Conservation (phyloP, 352 stramenopile genomes). For the Phytophthora pistaciae region DNA sequence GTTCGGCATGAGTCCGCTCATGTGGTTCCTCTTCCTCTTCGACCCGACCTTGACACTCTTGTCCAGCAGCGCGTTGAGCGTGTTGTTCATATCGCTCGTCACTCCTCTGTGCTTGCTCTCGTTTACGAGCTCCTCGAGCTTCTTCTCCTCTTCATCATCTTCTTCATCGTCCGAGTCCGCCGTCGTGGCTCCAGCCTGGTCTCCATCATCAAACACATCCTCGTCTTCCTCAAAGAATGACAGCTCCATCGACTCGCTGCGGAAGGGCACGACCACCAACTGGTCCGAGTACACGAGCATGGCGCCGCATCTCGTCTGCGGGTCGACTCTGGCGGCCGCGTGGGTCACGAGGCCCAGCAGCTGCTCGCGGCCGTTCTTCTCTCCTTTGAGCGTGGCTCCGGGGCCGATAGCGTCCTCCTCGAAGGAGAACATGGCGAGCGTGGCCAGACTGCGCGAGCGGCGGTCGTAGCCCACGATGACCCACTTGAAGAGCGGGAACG, state of each 20-base stretch:
- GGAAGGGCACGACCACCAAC: conserved; percentile 84
- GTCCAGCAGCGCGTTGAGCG: conserved; percentile 70
- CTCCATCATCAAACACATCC: conserved; percentile 72
- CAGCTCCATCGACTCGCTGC: conserved; percentile 79
- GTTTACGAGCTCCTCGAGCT: conserved; percentile 79
- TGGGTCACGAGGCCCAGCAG: conserved; percentile 72
- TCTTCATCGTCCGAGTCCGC: conserved; percentile 72
- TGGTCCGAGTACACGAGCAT: conserved; percentile 89
- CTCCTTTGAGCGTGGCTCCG: conserved; percentile 82
- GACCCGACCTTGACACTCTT: conserved; percentile 85
- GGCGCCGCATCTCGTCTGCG: conserved; percentile 79
- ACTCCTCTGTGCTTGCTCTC: conserved; percentile 71
- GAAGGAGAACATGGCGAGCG: conserved; percentile 86
- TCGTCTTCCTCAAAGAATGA: conserved; percentile 84
- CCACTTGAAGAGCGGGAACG: conserved; percentile 81
- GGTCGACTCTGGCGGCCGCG: conserved; percentile 64
- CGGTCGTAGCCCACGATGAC: conserved; percentile 84
- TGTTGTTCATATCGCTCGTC: conserved; percentile 73
- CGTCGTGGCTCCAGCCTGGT: conserved; percentile 27
- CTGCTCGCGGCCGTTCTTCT: conserved; percentile 80
- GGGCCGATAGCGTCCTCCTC: conserved; percentile 83
- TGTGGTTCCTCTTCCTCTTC: conserved; percentile 79
- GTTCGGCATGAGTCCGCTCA: conserved; percentile 73
- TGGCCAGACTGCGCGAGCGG: conserved; percentile 53
- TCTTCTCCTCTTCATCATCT: conserved; percentile 84